Evolutionary conservation across 2,329 filamentous ascomycete species (phyloP).

Genomic region (Domatiomyces catenatus): DNA sequence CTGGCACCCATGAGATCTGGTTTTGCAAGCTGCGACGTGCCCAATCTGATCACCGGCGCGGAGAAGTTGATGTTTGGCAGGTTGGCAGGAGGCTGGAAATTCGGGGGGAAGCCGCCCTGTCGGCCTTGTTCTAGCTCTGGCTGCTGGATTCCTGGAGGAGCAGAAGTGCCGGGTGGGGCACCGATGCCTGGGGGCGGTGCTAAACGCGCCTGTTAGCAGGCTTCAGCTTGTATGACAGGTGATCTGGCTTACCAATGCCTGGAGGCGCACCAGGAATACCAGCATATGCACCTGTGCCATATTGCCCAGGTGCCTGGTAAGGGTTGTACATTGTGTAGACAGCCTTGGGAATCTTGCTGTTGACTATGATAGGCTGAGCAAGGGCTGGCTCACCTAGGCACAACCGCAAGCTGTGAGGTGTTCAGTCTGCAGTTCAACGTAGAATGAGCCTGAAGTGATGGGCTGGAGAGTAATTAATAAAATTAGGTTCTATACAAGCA

Average conservation of each 20-base stretch:
- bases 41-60: constrained; percentile 85
- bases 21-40: constrained; percentile 55
- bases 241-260: constrained; percentile 53
- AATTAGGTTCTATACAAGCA: no score
- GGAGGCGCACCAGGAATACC: constrained; percentile 58
- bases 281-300: constrained; percentile 61
- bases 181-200: constrained; percentile 68
- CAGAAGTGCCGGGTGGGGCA: constrained; percentile 60
- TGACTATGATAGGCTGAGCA: neutral
- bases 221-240: neutral
- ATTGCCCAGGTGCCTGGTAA: constrained; percentile 33
- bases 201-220: constrained; percentile 22
- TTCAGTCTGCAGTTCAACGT: neutral
- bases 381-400: neutral
- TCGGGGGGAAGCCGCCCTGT: constrained; percentile 63
- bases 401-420: neutral
- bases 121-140: constrained; percentile 57
- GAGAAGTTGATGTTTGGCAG: constrained; percentile 98
- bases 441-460: neutral
- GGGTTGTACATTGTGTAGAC: constrained; percentile 3
- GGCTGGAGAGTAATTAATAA: no score
- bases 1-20: constrained; percentile 31
- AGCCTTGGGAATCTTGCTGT: neutral
- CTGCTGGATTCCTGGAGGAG: constrained; percentile 64
- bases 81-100: constrained; percentile 77